Evolutionary conservation across 2,329 filamentous ascomycete species (phyloP), one percentile per base, ranked within the genome.

Genomic region (Pestalotiopsis sp.): DNA sequence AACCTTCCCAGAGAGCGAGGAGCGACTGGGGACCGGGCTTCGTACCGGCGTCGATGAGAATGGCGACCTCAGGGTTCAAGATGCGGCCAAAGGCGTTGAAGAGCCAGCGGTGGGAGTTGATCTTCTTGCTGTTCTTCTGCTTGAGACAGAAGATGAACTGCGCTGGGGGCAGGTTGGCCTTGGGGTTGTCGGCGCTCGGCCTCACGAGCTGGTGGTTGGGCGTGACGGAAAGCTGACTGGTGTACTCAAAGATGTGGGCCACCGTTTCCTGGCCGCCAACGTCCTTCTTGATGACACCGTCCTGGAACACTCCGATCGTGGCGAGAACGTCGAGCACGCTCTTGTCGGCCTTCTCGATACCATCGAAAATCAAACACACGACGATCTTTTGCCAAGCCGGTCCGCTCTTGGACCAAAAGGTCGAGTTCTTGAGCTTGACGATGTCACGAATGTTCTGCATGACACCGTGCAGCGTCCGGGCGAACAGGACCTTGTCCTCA

Each of bases 101-200:
- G 39, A 99, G 88, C 96, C 96, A 99, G 85, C 96, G 89, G 81
- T 99, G 96, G 39, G 96, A 98, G 85, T 99, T 99, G 86, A 99
- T 99, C 90, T 99, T 99, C 88, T 99, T 98, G 85, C 87, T 97
- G 87, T 99, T 99, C 89, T 97, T 95, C 81, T 97, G 93, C 87
- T 99, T 99, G 81, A 99, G 82, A 79, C 96, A 99, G 86, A 99
- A 98, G 81, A 99, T 98, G 91, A 98, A 97, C 87, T 99, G 96
- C 27, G 98, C 95, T 0, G 96, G 96, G 3, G 96, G 95, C 57
- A 99, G 88, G 4, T 52, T 52, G 14, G 94, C 98, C 76, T 89
- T 91, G 12, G 93, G 87, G 77, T 91, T 90, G 76, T 97, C 94
- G 75, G 97, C 94, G 66, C 91, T 90, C 3, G 96, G 96, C 36